Conservation (phyloP, 352 stramenopile species). For the Discostella stelligera region DNA sequence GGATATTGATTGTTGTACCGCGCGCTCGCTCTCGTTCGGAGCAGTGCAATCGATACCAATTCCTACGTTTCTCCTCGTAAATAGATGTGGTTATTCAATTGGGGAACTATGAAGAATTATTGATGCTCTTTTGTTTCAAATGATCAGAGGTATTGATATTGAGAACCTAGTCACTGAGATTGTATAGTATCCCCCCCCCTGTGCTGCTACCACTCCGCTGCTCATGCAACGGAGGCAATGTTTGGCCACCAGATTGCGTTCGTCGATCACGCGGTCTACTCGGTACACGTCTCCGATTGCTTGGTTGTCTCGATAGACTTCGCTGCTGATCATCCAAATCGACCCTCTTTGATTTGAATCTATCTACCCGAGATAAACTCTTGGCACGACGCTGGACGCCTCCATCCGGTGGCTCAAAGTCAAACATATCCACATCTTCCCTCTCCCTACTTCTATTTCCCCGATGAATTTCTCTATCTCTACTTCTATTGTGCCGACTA, state of each 20-base stretch:
- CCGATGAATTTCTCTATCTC: slow-evolving; percentile 10
- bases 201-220: slow-evolving; percentile 7
- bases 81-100: no score
- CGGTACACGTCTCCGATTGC: slow-evolving; percentile 12
- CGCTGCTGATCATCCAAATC: not conserved
- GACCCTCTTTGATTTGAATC: slow-evolving; percentile 7
- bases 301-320: not conserved
- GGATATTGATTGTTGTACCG: no score
- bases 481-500: slow-evolving; percentile 21
- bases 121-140: not conserved
- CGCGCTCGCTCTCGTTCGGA: no score
- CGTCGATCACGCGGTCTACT: slow-evolving; percentile 13
- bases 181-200: not conserved
- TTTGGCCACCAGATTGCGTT: not conserved
- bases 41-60: no score
- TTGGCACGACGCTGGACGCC: slow-evolving; percentile 30
- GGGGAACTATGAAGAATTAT: no score
- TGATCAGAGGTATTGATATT: not conserved
- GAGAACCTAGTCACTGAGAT: not conserved
- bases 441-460: slow-evolving; percentile 11
- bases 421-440: slow-evolving; percentile 19
- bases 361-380: slow-evolving; percentile 33
- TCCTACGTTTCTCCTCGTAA: no score
- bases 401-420: slow-evolving; percentile 31
- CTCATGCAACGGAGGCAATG: slow-evolving; percentile 24